phyloP scores from a whole-genome alignment of 352 stramenopile species.

The Thalassiosira hispida region DNA sequence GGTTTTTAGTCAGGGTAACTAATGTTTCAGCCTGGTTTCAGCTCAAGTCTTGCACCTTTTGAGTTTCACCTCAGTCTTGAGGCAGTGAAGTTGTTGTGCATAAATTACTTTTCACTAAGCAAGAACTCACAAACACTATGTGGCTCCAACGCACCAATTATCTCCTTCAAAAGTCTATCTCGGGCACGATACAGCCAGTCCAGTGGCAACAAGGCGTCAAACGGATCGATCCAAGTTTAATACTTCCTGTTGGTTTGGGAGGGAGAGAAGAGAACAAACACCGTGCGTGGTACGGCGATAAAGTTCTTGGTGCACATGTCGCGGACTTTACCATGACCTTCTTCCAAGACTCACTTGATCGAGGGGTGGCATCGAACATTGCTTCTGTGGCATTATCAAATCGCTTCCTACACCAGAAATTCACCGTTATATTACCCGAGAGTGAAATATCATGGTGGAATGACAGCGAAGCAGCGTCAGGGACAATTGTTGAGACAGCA shows the following conservation, averaged over 20 bases:
- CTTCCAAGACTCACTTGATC: constrained; percentile 31
- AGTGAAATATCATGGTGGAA: constrained; percentile 2
- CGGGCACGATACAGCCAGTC: constrained; percentile 5
- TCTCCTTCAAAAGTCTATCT: constrained; percentile 16
- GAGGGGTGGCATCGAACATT: constrained; percentile 35
- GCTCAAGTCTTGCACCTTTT: no score
- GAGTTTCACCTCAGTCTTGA: no score
- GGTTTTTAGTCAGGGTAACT: no score
- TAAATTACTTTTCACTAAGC: background rate
- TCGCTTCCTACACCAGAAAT: constrained; percentile 15
- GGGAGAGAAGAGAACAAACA: constrained; percentile 32
- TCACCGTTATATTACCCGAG: constrained; percentile 18
- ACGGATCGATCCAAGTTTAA: background rate
- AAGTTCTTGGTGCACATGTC: constrained; percentile 13
- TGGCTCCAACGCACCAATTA: constrained; percentile 19
- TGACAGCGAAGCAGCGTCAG: background rate
- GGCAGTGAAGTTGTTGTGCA: no score
- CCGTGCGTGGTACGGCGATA: constrained; percentile 31
- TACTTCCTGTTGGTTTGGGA: constrained; percentile 23
- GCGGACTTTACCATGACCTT: constrained; percentile 8
- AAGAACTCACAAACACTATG: constrained; percentile 4
- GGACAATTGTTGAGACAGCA: constrained; percentile 27
- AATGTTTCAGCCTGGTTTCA: background rate
- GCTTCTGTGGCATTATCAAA: constrained; percentile 20
- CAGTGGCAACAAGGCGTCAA: constrained; percentile 3